These are phyloP conservation scores for Parasarocladium wereldwijsianum DNA, from an alignment of 2,329 filamentous ascomycete species.

Conservation along the genomic window DNA sequence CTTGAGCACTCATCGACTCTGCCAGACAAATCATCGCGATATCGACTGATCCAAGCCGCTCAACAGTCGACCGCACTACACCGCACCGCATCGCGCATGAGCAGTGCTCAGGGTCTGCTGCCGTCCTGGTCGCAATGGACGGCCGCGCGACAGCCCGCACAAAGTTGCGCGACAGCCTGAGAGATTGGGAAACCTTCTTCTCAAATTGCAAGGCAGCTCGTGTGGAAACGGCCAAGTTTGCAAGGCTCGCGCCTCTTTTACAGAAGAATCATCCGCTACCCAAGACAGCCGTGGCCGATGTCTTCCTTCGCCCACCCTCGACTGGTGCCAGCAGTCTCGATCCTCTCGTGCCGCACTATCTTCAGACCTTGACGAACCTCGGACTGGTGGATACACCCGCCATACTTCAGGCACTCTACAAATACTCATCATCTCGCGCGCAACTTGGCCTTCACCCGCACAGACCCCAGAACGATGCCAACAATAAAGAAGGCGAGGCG, in stretches of 20 bases:
- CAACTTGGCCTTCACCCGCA: conserved; percentile 6
- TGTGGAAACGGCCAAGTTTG: conserved; percentile 38
- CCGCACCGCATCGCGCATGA: background rate
- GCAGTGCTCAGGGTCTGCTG: background rate
- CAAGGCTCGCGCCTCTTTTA: conserved; percentile 32
- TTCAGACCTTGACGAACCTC: conserved; percentile 37
- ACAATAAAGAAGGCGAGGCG: conserved; percentile 4
- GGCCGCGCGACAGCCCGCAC: conserved; percentile 9
- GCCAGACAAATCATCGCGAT: too few species aligned
- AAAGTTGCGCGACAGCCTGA: conserved; percentile 14
- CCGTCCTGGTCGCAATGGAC: conserved; percentile 12
- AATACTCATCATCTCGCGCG: conserved; percentile 38
- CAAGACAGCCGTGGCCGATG: conserved; percentile 35
- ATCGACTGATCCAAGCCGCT: too few species aligned
- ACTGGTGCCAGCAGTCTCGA: conserved; percentile 36
- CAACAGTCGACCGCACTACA: background rate
- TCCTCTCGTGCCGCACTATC: conserved; percentile 42
- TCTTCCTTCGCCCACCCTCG: conserved; percentile 40
- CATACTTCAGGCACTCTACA: conserved; percentile 39
- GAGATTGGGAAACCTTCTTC: conserved; percentile 37
- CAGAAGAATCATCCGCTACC: conserved; percentile 36
- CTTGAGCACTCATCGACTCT: too few species aligned
- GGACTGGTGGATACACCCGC: conserved; percentile 38
- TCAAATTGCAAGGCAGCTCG: conserved; percentile 32
- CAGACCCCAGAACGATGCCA: background rate